Percentiles rank a stretch among this genome's conserved stretches.
Conservation (phyloP, 202 grass and related monocot genomes). For the Panicum virgatum region DNA sequence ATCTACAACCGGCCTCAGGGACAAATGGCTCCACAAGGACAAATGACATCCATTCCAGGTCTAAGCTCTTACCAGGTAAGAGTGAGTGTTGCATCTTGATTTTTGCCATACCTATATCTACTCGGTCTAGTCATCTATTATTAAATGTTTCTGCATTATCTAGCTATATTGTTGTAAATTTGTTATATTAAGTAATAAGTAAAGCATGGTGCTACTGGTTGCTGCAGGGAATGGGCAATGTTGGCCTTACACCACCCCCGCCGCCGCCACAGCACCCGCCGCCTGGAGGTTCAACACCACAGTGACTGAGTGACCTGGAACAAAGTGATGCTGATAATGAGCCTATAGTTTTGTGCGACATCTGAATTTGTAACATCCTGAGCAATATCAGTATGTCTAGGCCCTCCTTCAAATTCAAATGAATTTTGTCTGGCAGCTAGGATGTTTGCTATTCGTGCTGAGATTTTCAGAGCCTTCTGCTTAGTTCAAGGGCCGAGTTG, state of each 20-base stretch:
- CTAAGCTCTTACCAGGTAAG: constrained; percentile 79
- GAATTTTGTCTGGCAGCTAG: constrained; percentile 14
- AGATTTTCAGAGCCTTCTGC: not conserved
- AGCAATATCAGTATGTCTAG: not conserved
- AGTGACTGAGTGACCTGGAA: constrained; percentile 49
- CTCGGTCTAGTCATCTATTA: not conserved
- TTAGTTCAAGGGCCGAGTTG: too few relatives aligned
- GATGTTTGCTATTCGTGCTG: not conserved
- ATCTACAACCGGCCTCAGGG: constrained; percentile 82
- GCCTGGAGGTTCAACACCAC: constrained; percentile 61
- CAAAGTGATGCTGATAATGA: not conserved
- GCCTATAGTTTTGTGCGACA: not conserved
- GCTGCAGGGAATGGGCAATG: constrained; percentile 83
- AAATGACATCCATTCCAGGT: constrained; percentile 78
- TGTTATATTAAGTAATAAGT: constrained; percentile 16
- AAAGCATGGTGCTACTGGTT: constrained; percentile 31
- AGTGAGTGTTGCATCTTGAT: not conserved
- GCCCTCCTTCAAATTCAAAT: not conserved
- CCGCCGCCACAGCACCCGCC: constrained; percentile 59
- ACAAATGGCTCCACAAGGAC: constrained; percentile 74
- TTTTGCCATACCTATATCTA: not conserved
- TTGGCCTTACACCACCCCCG: constrained; percentile 57
- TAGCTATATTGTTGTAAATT: not conserved
- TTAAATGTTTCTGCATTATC: not conserved
- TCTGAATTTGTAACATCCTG: not conserved